Percentiles rank a stretch among this genome's conserved stretches.
These are phyloP conservation scores for Cornus kousa DNA, from an alignment of 148 eudicot genomes.

Conservation along the genomic window DNA sequence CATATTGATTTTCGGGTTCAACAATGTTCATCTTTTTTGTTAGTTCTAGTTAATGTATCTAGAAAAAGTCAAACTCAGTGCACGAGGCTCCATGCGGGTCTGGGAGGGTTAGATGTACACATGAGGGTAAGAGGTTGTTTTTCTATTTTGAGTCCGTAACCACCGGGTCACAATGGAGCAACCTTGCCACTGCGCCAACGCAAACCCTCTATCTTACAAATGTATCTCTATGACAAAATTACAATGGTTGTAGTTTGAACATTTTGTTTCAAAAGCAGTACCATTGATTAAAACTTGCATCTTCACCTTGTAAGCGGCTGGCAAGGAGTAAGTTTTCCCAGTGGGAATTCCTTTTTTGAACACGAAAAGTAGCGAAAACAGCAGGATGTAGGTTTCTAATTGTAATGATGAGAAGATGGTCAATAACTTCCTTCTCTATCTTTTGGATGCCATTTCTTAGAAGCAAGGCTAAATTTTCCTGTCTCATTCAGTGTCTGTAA, in stretches of 20 bases:
- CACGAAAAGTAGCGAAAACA: too few species aligned
- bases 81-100: too few species aligned
- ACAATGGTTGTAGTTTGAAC: not conserved
- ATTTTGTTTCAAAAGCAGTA: not conserved
- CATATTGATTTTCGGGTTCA: not conserved
- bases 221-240: not conserved
- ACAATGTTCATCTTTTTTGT: not conserved
- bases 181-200: too few species aligned
- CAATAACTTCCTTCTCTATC: not conserved
- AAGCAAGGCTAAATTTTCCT: not conserved
- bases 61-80: too few species aligned
- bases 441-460: too few species aligned
- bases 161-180: too few species aligned
- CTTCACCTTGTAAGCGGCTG: not conserved
- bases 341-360: not conserved
- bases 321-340: not conserved
- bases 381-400: too few species aligned
- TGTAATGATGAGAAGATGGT: not conserved
- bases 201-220: not conserved
- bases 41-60: too few species aligned
- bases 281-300: not conserved
- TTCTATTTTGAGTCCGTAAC: too few species aligned
- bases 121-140: too few species aligned
- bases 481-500: not conserved
- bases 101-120: too few species aligned